A percentile compares a stretch with the other conserved stretches of the same genome.
Conservation (phyloP, 805 yeast species). For the Ogataea allantospora region DNA sequence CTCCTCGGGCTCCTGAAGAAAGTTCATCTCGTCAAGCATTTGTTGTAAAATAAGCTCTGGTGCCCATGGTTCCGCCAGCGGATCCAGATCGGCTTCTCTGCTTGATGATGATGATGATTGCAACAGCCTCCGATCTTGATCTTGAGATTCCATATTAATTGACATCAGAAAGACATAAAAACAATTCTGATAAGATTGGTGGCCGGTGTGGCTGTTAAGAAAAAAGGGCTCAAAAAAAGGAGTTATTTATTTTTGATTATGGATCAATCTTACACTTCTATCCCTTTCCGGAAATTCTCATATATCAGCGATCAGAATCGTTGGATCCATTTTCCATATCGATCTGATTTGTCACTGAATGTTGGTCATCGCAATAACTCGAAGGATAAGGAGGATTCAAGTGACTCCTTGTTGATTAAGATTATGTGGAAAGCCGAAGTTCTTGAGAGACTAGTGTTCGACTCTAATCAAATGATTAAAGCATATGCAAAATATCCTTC, state of each 20-base stretch:
- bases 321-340: constrained; percentile 29
- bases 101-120: not conserved
- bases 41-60: constrained; percentile 14
- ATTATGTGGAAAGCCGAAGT: constrained; percentile 25
- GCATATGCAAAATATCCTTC: constrained; percentile 26
- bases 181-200: constrained; percentile 4
- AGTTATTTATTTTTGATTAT: not conserved
- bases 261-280: constrained; percentile 9
- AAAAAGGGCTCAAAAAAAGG: not conserved
- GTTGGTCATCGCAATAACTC: constrained; percentile 7
- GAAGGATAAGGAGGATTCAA: not conserved
- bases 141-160: constrained; percentile 1
- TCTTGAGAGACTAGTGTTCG: constrained; percentile 25
- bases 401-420: constrained; percentile 15
- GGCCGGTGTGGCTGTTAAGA: constrained; percentile 2
- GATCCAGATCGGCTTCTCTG: not conserved
- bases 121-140: not conserved
- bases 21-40: constrained; percentile 24
- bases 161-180: not conserved
- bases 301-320: constrained; percentile 15
- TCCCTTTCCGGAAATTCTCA: constrained; percentile 24
- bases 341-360: constrained; percentile 23
- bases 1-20: constrained; percentile 39
- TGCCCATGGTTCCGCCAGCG: constrained; percentile 4
- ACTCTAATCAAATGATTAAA: constrained; percentile 17